A percentile compares a stretch with the other conserved stretches of the same genome.
Evolutionary conservation across 371 early-diverging fungal genomes (phyloP).

Genomic region (Mycotypha africana): DNA sequence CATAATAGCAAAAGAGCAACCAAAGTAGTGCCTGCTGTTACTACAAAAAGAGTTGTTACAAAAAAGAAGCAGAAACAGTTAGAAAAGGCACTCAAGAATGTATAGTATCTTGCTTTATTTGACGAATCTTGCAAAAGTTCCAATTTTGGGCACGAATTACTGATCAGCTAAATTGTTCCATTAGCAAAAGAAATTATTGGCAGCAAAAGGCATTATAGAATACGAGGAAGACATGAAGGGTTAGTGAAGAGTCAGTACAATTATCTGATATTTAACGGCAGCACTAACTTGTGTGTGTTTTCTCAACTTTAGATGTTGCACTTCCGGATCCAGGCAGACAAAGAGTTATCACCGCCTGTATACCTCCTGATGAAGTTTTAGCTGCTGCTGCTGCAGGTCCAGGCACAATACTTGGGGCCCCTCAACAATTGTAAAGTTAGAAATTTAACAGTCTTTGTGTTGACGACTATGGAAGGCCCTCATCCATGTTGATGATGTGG

Average conservation of each 20-base stretch:
- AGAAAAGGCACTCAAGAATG: slow-evolving; percentile 31
- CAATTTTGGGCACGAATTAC: too few species aligned
- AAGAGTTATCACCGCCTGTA: slow-evolving; percentile 24
- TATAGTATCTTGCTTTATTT: slow-evolving; percentile 8
- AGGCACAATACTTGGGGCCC: slow-evolving; percentile 41
- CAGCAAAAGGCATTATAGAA: slow-evolving; percentile 28
- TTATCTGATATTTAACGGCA: background rate
- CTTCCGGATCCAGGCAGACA: slow-evolving; percentile 22
- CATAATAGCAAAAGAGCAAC: slow-evolving; percentile 14
- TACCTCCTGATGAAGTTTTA: slow-evolving; percentile 31
- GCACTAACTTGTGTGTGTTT: background rate
- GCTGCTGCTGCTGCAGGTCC: slow-evolving; percentile 42
- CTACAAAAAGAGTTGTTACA: slow-evolving; percentile 22
- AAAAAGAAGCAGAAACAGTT: slow-evolving; percentile 44
- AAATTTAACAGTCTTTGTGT: too few species aligned
- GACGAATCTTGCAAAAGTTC: too few species aligned
- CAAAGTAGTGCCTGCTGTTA: slow-evolving; percentile 10
- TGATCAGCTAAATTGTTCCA: too few species aligned
- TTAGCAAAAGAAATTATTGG: slow-evolving; percentile 34
- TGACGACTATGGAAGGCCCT: too few species aligned
- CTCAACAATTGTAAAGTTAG: slow-evolving; percentile 10
- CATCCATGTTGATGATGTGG: too few species aligned
- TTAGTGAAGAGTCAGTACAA: slow-evolving; percentile 1
- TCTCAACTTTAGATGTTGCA: slow-evolving; percentile 21
- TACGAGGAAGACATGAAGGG: slow-evolving; percentile 46